phyloP scores from a whole-genome alignment of 768 basidiomycete genomes.

The Myochromella boudieri region DNA sequence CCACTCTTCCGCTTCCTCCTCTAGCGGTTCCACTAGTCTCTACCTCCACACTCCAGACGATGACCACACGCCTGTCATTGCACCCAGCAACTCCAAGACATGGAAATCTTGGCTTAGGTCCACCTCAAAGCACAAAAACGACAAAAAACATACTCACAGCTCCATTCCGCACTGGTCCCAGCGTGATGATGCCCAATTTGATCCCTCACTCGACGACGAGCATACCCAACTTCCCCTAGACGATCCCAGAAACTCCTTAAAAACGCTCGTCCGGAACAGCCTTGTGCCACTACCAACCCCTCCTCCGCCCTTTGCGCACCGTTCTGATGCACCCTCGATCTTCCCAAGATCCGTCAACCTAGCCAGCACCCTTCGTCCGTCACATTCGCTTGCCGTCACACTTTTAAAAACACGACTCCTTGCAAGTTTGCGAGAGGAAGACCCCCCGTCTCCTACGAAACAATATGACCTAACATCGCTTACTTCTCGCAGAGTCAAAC shows the following conservation, averaged over 20 bases:
- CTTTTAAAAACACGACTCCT: constrained; percentile 55
- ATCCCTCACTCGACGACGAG: constrained; percentile 13
- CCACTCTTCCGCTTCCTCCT: constrained; percentile 59
- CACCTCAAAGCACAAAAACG: constrained; percentile 16
- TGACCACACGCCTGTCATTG: constrained; percentile 33
- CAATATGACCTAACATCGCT: constrained; percentile 46
- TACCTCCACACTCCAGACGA: constrained; percentile 64
- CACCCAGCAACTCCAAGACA: constrained; percentile 35
- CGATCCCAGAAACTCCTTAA: constrained; percentile 23
- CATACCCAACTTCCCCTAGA: neutral
- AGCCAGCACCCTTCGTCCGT: constrained; percentile 31
- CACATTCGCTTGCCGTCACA: constrained; percentile 40
- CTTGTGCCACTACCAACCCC: constrained; percentile 39
- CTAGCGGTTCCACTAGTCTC: constrained; percentile 57
- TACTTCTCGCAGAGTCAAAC: constrained; percentile 28
- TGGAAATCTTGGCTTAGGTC: constrained; percentile 56
- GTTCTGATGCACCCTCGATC: constrained; percentile 27
- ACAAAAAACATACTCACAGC: constrained; percentile 15
- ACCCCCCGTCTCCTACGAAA: constrained; percentile 33
- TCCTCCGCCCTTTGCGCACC: constrained; percentile 50
- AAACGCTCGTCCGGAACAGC: constrained; percentile 44
- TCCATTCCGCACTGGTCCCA: constrained; percentile 29
- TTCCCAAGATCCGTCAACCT: constrained; percentile 62
- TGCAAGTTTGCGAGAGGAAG: constrained; percentile 36
- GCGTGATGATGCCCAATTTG: constrained; percentile 15